Base-by-base conservation (phyloP, 768 basidiomycete genomes). In the Xerocomellus intermedius region DNA sequence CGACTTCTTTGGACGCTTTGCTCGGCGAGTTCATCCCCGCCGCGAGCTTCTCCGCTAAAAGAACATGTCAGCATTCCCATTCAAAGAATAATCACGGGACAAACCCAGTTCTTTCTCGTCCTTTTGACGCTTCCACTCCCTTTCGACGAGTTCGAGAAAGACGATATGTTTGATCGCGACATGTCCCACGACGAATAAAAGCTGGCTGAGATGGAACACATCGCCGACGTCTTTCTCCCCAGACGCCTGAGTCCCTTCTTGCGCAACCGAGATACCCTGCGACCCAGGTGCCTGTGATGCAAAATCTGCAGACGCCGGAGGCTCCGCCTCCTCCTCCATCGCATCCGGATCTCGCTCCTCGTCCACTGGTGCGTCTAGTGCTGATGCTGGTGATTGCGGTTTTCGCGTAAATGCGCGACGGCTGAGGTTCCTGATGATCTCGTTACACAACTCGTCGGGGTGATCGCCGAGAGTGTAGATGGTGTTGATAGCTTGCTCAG, bases 81-180 rank as follows among this genome's bases (percentile, higher is more conserved):
- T 6, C 49, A 46, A 24, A n/a, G 26, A 35, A 41, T 8, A 3
- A 33, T 8, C 17, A 46, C 28, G 38, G 5, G 13, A 70, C 83
- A 37, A 60, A 91, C 94, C 87, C 54, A 85, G 77, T 21, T 86
- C 84, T 58, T 84, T 87, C 66, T 91, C 91, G 56, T 97, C 94
- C 74, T 97, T 98, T 71, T 96, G 88, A 10, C 95, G 77, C 74
- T 99, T 99, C 84, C 92, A 90, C 67, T 99, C 96, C 35, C 95
- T 77, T 70, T 99, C 97, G 21, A 98, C 88, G 46, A 97, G 78
- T 69, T 99, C 97, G 19, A 99, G 82, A 65, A 91, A 97, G 16
- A 96, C 94, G 54, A 98, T 92, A 46, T 99, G 96, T 71, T 98
- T 98, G 74, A 98, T 92, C 12, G 96, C 94, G 28, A 96, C 90